A percentile compares a stretch with the other conserved stretches of the same genome.
These are phyloP conservation scores for Acorus calamus DNA, from an alignment of 106 monocot genomes.

Conservation along the genomic window DNA sequence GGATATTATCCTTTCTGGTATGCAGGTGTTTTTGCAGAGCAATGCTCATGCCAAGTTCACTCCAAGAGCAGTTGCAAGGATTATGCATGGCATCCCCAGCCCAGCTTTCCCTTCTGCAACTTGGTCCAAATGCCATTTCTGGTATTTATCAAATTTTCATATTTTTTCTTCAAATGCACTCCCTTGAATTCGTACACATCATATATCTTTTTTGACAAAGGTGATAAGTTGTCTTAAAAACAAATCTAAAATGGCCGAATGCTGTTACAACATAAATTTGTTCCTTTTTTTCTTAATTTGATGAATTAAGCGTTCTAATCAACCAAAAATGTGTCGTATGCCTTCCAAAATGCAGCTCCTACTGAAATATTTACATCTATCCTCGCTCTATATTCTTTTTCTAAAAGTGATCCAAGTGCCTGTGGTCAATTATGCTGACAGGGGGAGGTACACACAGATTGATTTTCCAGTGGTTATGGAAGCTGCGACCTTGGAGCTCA, in stretches of 20 bases:
- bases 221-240: too few relatives aligned
- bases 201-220: background rate
- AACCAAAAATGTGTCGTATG: too few relatives aligned
- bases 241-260: too few relatives aligned
- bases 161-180: background rate
- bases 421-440: constrained; percentile 17
- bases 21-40: constrained; percentile 83
- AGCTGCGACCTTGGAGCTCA: constrained; percentile 74
- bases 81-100: constrained; percentile 96
- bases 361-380: background rate
- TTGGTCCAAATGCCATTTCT: constrained; percentile 85
- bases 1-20: background rate
- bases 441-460: constrained; percentile 67
- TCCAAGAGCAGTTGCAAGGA: constrained; percentile 89
- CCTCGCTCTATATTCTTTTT: background rate
- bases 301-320: too few relatives aligned
- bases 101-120: constrained; percentile 77
- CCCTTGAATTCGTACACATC: background rate
- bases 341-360: too few relatives aligned
- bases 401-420: background rate
- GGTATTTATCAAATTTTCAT: constrained; percentile 27
- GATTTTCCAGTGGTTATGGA: constrained; percentile 80
- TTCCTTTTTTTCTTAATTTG: too few relatives aligned
- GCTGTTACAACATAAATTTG: too few relatives aligned
- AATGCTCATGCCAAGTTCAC: constrained; percentile 80